Evolutionary conservation across 2,329 filamentous ascomycete species (phyloP).

Genomic region (Ceratocystis huliohia): DNA sequence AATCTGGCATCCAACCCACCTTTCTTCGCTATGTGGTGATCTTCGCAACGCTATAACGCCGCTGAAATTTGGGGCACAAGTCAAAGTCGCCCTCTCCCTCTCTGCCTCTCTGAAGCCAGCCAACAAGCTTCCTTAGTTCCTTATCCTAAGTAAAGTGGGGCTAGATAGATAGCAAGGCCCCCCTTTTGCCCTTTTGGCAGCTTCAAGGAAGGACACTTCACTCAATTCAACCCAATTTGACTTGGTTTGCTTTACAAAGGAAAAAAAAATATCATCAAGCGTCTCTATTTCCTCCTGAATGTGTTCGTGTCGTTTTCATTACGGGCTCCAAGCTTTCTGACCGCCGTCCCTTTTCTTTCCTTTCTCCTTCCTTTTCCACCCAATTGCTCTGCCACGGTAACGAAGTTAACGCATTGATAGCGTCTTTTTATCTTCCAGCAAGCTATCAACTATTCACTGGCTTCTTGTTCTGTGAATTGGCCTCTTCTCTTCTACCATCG

Average conservation of each 20-base stretch:
- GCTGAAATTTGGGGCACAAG: not conserved
- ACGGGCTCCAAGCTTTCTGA: conserved; percentile 13
- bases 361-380: not conserved
- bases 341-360: conserved; percentile 8
- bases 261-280: conserved; percentile 14
- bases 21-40: not conserved
- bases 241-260: not conserved
- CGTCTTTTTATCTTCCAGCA: not conserved
- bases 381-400: conserved; percentile 11
- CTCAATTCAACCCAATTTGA: conserved; percentile 14
- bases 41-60: not conserved
- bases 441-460: not conserved
- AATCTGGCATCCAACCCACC: not conserved
- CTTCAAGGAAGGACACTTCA: conserved; percentile 16
- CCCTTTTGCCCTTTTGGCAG: conserved; percentile 15
- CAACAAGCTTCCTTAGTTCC: not conserved
- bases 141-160: conserved; percentile 13
- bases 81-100: not conserved
- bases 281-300: conserved; percentile 15
- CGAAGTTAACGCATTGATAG: conserved; percentile 9
- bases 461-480: conserved; percentile 11
- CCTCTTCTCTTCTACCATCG: conserved; percentile 3
- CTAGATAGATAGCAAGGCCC: conserved; percentile 9
- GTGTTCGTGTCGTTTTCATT: conserved; percentile 18
- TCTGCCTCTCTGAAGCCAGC: not conserved